These are phyloP conservation scores for Fermentozyma sake DNA, from an alignment of 1,139 yeast species.

Conservation along the genomic window DNA sequence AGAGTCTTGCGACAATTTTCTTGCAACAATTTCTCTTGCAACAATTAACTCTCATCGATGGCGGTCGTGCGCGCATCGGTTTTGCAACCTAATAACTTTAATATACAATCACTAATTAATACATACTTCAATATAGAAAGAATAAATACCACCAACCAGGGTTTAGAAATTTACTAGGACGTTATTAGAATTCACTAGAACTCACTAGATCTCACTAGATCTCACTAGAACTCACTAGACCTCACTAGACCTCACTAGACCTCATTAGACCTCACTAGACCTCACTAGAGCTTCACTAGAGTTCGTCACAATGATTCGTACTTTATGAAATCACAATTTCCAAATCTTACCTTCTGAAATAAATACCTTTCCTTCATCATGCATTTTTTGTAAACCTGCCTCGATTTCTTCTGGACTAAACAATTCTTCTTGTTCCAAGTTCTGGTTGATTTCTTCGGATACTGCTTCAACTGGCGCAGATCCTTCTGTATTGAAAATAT, in stretches of 20 bases:
- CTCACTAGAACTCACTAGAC: too few species aligned
- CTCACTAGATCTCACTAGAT: too few species aligned
- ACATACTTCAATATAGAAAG: slow-evolving; percentile 4
- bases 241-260: too few species aligned
- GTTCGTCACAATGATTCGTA: too few species aligned
- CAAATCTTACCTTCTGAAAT: slow-evolving; percentile 59
- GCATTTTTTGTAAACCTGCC: slow-evolving; percentile 51
- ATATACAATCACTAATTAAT: too few species aligned
- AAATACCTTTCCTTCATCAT: slow-evolving; percentile 55
- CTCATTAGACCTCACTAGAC: too few species aligned
- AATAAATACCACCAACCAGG: slow-evolving; percentile 5
- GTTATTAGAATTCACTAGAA: too few species aligned
- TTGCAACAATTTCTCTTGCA: slow-evolving; percentile 2
- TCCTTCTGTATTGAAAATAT: slow-evolving; percentile 42
- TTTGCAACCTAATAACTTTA: too few species aligned
- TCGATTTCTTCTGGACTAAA: slow-evolving; percentile 49
- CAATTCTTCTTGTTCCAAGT: slow-evolving; percentile 57
- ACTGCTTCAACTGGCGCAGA: slow-evolving; percentile 45
- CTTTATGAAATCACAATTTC: slow-evolving; percentile 52
- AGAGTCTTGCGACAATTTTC: slow-evolving; percentile 1
- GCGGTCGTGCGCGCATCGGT: slow-evolving; percentile 6
- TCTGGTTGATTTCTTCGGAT: slow-evolving; percentile 44
- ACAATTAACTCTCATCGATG: slow-evolving; percentile 2
- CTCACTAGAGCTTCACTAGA: too few species aligned
- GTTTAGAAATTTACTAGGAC: too few species aligned